These are phyloP conservation scores for Candida verbasci DNA, from an alignment of 805 yeast species.

Conservation along the genomic window DNA sequence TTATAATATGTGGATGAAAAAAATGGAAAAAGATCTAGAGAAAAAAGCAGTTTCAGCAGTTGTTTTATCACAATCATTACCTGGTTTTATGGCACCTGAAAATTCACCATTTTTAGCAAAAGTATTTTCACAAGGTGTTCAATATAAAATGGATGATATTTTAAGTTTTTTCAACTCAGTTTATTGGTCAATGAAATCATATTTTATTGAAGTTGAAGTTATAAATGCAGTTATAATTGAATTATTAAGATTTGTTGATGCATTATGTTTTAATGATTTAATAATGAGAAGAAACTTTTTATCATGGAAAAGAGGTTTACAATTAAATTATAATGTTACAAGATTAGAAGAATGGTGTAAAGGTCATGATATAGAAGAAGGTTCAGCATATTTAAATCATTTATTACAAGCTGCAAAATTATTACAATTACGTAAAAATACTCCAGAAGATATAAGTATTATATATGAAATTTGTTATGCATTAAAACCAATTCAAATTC, in stretches of 20 bases:
- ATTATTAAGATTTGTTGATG: slow-evolving; percentile 80
- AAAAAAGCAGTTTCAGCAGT: slow-evolving; percentile 94
- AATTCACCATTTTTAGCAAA: slow-evolving; percentile 76
- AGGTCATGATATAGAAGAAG: slow-evolving; percentile 85
- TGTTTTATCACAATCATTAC: slow-evolving; percentile 88
- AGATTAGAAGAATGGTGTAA: slow-evolving; percentile 98
- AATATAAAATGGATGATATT: slow-evolving; percentile 91
- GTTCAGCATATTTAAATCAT: slow-evolving; percentile 77
- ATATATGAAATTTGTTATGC: slow-evolving; percentile 94
- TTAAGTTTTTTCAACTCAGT: slow-evolving; percentile 84
- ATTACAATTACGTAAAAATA: slow-evolving; percentile 84
- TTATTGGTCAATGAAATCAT: slow-evolving; percentile 89
- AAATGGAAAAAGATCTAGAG: slow-evolving; percentile 84
- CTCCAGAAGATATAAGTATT: slow-evolving; percentile 84
- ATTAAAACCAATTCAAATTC: slow-evolving; percentile 92
- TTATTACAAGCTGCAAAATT: slow-evolving; percentile 90
- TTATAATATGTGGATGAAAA: slow-evolving; percentile 96
- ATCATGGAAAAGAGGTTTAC: slow-evolving; percentile 97
- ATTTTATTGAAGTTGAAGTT: slow-evolving; percentile 80
- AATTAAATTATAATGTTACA: slow-evolving; percentile 92
- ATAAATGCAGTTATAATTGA: slow-evolving; percentile 81
- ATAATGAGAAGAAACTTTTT: slow-evolving; percentile 91
- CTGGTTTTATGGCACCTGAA: slow-evolving; percentile 91
- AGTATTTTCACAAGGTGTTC: slow-evolving; percentile 66
- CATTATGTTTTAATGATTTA: slow-evolving; percentile 90